phyloP scores from a whole-genome alignment of 495 filamentous ascomycete species.

The Xylaria scruposa region DNA sequence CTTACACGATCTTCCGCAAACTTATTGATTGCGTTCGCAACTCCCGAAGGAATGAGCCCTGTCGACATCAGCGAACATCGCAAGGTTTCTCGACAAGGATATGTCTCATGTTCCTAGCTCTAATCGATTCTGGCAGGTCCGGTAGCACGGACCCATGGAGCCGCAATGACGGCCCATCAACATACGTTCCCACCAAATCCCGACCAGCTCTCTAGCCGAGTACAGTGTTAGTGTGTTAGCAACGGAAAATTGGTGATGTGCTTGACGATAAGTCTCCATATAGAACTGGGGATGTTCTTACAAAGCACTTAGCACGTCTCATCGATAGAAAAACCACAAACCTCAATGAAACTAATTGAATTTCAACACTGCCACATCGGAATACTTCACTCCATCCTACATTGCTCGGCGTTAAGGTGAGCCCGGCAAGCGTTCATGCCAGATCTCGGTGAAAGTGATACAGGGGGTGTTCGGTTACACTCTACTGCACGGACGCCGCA shows the following conservation, averaged over 20 bases:
- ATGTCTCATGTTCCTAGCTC: constrained; percentile 14
- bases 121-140: constrained; percentile 24
- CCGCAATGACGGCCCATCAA: constrained; percentile 11
- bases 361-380: background rate
- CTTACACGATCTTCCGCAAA: background rate
- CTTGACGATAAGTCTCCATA: background rate
- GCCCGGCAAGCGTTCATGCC: background rate
- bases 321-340: background rate
- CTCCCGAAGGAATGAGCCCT: constrained; percentile 12
- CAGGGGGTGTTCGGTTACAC: background rate
- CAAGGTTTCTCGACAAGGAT: background rate
- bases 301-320: background rate
- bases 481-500: background rate
- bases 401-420: background rate
- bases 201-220: constrained; percentile 1
- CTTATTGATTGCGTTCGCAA: background rate
- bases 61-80: background rate
- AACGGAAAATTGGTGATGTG: background rate
- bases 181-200: constrained; percentile 5
- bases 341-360: background rate
- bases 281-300: background rate
- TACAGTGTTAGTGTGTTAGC: constrained; percentile 6
- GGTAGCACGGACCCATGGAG: background rate
- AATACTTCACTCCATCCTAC: background rate
- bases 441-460: background rate